Conservation (phyloP, 148 eudicot species). For the Pouteria glomerata region DNA sequence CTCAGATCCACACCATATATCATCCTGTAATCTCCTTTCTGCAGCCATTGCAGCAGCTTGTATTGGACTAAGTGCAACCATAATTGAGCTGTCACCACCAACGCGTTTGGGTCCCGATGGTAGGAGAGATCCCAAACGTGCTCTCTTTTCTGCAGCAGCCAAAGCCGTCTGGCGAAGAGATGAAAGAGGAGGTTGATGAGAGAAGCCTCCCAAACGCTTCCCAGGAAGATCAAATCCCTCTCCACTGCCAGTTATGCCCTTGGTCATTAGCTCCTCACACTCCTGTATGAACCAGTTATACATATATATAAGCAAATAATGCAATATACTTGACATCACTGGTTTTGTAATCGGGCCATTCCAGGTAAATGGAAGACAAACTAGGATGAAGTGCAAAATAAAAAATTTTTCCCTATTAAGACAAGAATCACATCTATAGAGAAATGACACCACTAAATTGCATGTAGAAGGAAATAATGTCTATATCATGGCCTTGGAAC, state of each 20-base stretch:
- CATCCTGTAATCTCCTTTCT: slow-evolving; percentile 88
- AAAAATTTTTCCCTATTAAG: too few species aligned
- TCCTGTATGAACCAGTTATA: slow-evolving; percentile 39
- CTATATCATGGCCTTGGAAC: too few species aligned
- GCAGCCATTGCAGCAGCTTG: slow-evolving; percentile 99
- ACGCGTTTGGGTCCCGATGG: slow-evolving; percentile 81
- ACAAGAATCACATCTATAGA: too few species aligned
- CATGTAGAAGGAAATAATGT: too few species aligned
- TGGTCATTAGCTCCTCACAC: slow-evolving; percentile 77
- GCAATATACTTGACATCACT: not conserved
- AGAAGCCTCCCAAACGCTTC: slow-evolving; percentile 71
- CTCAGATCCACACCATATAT: slow-evolving; percentile 84
- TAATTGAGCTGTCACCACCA: slow-evolving; percentile 83
- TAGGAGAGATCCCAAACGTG: slow-evolving; percentile 44
- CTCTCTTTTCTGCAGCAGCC: slow-evolving; percentile 77
- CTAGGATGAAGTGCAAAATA: too few species aligned
- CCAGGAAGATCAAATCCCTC: slow-evolving; percentile 91
- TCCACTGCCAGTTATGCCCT: slow-evolving; percentile 72
- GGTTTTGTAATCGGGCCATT: not conserved
- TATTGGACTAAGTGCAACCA: slow-evolving; percentile 64
- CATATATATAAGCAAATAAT: not conserved
- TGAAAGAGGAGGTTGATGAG: slow-evolving; percentile 61
- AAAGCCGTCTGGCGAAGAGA: slow-evolving; percentile 53
- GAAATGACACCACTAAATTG: too few species aligned
- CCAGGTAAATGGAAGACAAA: not conserved